These are phyloP conservation scores for Pythium dissimile DNA, from an alignment of 352 stramenopile genomes.

Conservation along the genomic window DNA sequence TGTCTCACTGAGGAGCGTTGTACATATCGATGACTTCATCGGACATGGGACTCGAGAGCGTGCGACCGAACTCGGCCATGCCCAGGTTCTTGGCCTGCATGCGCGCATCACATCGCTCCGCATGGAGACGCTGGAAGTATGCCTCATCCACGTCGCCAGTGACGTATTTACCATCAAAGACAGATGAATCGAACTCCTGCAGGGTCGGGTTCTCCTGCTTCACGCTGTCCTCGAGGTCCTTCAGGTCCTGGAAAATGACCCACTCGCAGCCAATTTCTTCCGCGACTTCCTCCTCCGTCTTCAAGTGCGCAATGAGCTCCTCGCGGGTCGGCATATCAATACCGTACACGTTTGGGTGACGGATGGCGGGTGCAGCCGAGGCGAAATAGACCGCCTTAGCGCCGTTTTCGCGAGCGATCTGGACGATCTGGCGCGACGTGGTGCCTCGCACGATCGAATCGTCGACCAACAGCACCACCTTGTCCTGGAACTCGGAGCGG, in stretches of 20 bases:
- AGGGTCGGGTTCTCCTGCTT: constrained; percentile 70
- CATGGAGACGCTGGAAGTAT: constrained; percentile 81
- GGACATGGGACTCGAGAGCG: constrained; percentile 70
- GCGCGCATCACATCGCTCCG: constrained; percentile 73
- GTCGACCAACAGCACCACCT: constrained; percentile 98
- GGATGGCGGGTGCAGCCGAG: constrained; percentile 95
- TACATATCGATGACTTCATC: constrained; percentile 89
- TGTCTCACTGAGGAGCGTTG: constrained; percentile 78
- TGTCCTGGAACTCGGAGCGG: constrained; percentile 87
- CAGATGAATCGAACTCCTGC: constrained; percentile 93
- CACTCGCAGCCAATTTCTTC: constrained; percentile 94
- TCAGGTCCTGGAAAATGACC: constrained; percentile 92
- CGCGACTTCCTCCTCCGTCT: constrained; percentile 93
- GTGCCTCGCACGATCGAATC: constrained; percentile 99
- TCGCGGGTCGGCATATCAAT: constrained; percentile 99
- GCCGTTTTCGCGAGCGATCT: constrained; percentile 98
- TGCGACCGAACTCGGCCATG: constrained; percentile 70
- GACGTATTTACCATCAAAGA: constrained; percentile 97
- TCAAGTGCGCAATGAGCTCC: constrained; percentile 97
- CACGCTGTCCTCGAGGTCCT: constrained; percentile 90
- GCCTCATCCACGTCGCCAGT: constrained; percentile 89
- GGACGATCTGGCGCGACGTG: constrained; percentile 97
- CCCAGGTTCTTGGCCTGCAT: constrained; percentile 87
- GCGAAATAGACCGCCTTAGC: constrained; percentile 96
- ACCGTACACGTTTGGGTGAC: constrained; percentile 99